Conservation (phyloP, 306 rosid species). For the Trifolium fragiferum region DNA sequence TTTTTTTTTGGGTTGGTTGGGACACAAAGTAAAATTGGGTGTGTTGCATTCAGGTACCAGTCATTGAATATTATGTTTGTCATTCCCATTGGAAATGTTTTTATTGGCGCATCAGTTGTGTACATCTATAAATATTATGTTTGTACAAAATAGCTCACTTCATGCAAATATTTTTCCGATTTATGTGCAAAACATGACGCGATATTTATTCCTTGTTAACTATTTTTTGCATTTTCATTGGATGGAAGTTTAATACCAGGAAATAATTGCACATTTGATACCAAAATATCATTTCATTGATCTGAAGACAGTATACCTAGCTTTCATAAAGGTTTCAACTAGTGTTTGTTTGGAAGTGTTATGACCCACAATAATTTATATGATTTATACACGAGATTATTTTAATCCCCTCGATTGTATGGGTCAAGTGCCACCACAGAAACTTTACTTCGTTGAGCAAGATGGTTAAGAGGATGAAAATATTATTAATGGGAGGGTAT, state of each 20-base stretch:
- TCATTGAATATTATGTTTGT: neutral
- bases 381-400: neutral
- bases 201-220: neutral
- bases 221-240: neutral
- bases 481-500: neutral
- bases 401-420: neutral
- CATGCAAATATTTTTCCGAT: neutral
- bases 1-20: neutral
- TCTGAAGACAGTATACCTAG: neutral
- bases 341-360: neutral
- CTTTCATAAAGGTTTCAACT: too few species aligned
- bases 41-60: neutral
- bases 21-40: neutral
- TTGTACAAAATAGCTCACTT: too few species aligned
- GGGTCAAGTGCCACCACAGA: neutral
- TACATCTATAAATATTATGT: too few species aligned
- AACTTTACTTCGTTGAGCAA: neutral
- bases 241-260: neutral
- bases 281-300: neutral
- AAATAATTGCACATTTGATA: neutral
- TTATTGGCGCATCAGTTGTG: neutral
- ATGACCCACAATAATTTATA: neutral
- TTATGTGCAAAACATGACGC: neutral
- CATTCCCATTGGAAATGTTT: neutral
- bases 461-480: slow-evolving; percentile 20